A percentile compares a stretch with the other conserved stretches of the same genome.
Conservation (phyloP, 2,329 filamentous ascomycete species). For the Ilyonectria mors-panacis region DNA sequence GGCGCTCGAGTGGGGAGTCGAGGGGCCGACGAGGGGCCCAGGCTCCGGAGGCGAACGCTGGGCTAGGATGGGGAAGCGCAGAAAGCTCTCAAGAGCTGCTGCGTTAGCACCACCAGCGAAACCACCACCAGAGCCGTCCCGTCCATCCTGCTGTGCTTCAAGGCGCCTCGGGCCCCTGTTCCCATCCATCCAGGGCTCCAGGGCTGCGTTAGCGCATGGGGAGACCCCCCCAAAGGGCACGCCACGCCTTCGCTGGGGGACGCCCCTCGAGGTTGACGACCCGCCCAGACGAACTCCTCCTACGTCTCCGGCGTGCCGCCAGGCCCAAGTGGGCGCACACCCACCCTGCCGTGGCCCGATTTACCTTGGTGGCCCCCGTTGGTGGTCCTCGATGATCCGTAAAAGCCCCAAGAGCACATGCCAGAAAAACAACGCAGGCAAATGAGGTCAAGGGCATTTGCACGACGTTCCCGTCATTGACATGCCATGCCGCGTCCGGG, state of each 20-base stretch:
- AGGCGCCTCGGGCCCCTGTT: not conserved
- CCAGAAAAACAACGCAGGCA: slow-evolving; percentile 46
- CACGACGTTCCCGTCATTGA: slow-evolving; percentile 42
- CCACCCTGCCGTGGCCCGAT: slow-evolving; percentile 46
- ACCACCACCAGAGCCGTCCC: not conserved
- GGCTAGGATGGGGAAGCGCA: slow-evolving; percentile 3
- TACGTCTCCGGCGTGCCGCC: slow-evolving; percentile 41
- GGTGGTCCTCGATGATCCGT: slow-evolving; percentile 17
- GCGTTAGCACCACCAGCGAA: too few relatives aligned
- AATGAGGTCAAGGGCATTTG: slow-evolving; percentile 45
- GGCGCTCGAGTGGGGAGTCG: slow-evolving; percentile 21
- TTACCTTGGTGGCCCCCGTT: slow-evolving; percentile 28
- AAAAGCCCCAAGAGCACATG: slow-evolving; percentile 42
- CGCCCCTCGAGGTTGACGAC: slow-evolving; percentile 18
- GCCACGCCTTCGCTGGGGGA: slow-evolving; percentile 20
- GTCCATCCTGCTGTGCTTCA: not conserved
- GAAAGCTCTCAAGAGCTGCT: not conserved
- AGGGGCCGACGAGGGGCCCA: slow-evolving; percentile 14
- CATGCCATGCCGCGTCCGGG: slow-evolving; percentile 41
- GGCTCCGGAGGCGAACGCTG: slow-evolving; percentile 28
- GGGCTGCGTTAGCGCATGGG: slow-evolving; percentile 35
- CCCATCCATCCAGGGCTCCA: slow-evolving; percentile 25
- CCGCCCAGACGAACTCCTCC: slow-evolving; percentile 34
- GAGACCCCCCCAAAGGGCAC: slow-evolving; percentile 26
- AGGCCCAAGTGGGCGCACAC: slow-evolving; percentile 40